Conservation (phyloP, 306 rosid species). For the Ochetophila trinervis region DNA sequence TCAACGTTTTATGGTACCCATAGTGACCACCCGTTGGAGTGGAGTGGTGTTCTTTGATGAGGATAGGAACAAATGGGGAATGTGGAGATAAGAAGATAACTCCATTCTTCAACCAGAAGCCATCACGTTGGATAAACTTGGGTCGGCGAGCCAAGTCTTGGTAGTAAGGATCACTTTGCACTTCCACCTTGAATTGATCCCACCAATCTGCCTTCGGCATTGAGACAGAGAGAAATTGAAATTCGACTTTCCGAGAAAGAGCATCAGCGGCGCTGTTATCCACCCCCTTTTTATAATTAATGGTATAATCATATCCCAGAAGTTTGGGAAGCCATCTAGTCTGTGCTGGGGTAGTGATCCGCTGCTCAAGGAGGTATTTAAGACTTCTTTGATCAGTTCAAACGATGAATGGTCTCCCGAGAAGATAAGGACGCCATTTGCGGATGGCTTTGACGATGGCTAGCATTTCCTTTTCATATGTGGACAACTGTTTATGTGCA, state of each 20-base stretch:
- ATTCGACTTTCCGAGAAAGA: background rate
- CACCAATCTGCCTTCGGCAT: too few relatives aligned
- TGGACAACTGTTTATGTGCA: too few relatives aligned
- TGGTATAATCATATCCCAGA: background rate
- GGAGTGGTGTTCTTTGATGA: background rate
- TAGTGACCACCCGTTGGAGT: background rate
- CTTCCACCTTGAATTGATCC: too few relatives aligned
- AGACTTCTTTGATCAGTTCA: background rate
- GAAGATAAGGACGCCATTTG: background rate
- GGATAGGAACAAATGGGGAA: too few relatives aligned
- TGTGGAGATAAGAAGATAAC: too few relatives aligned
- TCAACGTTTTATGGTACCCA: background rate
- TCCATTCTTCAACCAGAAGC: background rate
- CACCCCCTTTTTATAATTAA: background rate
- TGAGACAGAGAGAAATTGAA: too few relatives aligned
- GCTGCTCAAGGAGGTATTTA: background rate
- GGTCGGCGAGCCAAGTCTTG: too few relatives aligned
- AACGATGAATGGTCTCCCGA: background rate
- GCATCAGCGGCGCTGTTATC: background rate
- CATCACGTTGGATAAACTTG: background rate
- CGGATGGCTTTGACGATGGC: background rate
- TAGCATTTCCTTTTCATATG: background rate
- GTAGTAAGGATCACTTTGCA: too few relatives aligned
- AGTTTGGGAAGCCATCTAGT: background rate
- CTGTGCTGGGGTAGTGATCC: background rate